A percentile compares a stretch with the other conserved stretches of the same genome.
Conservation (phyloP, 768 basidiomycete genomes). For the Boletus subcaerulescens region DNA sequence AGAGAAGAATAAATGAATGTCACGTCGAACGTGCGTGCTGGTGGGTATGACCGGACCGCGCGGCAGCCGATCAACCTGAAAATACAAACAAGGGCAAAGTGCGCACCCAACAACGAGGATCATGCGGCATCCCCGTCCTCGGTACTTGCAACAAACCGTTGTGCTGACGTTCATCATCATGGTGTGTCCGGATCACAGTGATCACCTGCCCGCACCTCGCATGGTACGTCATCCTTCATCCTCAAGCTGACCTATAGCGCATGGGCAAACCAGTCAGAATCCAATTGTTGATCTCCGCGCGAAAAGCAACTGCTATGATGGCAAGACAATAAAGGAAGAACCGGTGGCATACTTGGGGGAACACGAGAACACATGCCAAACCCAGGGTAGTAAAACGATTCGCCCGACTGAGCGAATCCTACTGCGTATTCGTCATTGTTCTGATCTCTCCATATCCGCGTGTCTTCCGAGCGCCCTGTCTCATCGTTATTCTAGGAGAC, state of each 20-base stretch:
- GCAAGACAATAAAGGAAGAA: neutral
- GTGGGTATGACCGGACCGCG: constrained; percentile 5
- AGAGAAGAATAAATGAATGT: constrained; percentile 1
- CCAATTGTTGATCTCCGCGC: neutral
- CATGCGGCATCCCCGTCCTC: neutral
- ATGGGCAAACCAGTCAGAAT: neutral
- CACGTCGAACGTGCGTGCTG: constrained; percentile 10
- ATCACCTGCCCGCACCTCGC: neutral
- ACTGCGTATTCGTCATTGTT: constrained; percentile 1
- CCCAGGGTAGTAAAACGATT: constrained; percentile 5
- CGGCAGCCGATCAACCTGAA: constrained; percentile 17
- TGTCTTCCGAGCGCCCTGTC: neutral
- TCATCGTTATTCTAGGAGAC: neutral
- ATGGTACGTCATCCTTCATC: constrained; percentile 10
- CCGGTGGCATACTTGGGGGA: neutral
- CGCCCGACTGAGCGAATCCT: constrained; percentile 9
- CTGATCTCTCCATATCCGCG: constrained; percentile 1
- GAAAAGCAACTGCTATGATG: neutral
- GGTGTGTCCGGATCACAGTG: constrained; percentile 6
- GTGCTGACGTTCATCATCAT: constrained; percentile 3
- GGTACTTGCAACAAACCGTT: neutral
- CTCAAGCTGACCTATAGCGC: neutral
- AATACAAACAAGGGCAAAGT: neutral
- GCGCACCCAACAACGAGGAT: constrained; percentile 16
- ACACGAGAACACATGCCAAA: neutral